Base-by-base conservation (phyloP, 2,329 filamentous ascomycete genomes). In the Colletotrichum godetiae region DNA sequence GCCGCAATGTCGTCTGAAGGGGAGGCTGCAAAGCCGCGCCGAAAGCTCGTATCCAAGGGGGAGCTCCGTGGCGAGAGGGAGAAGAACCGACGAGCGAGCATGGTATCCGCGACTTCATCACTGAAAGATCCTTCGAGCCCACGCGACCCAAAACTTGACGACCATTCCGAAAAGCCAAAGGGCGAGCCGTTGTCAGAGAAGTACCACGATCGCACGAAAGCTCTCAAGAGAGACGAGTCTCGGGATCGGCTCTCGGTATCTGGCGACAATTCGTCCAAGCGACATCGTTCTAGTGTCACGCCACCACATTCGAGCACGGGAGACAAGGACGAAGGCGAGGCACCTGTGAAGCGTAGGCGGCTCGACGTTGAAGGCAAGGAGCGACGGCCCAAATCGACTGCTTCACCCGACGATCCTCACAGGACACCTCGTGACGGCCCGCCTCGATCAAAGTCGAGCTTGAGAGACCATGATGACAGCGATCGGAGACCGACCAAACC, bases 21-120 rank as follows among this genome's bases (percentile, higher is more conserved):
- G 2, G 90, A 91, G 78, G 80, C 87, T 10, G 79, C 85, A 27
- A 92, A 92, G 78, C 90, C 90, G 2, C 84, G 91, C 29, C 85
- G 90, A 52, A 93, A 92, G 78, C 85, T 93, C 12, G 86, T 92
- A 24, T 92, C 91, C 0, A 91, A 91, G 46, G 88, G 87, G 64
- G 91, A 92, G 69, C 80, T 92, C 52, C 89, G 90, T 74, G 88
- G 88, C 11, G 89, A 91, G 77, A 84, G 88, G 22, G 88, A 90
- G 67, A 89, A 88, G 79, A 88, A 91, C 75, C 85, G 90, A 22
- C 88, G 90, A 7, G 84, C 88, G 57, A 92, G 90, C 78, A 82
- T 91, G 81, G 86, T 83, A 0, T 91, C 90, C 1, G 90, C 84
- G 57, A 82, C 87, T 35, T 90, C 90, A 4, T 85, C 85, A 3